These are phyloP conservation scores for Phytophthora multivora DNA, from an alignment of 352 stramenopile species.

Conservation along the genomic window DNA sequence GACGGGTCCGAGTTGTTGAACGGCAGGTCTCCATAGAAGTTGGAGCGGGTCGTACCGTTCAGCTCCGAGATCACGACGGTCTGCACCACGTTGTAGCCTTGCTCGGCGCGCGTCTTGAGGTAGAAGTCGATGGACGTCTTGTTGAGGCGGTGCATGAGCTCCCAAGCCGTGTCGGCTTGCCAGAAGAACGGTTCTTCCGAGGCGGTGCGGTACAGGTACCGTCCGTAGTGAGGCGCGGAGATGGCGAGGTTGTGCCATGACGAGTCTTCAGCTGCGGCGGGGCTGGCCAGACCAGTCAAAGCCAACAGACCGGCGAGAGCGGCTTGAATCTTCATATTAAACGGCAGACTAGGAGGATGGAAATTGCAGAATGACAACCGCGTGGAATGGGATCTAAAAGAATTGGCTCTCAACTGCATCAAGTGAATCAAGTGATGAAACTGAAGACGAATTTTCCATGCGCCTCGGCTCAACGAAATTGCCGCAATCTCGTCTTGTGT, in stretches of 20 bases:
- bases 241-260: not conserved
- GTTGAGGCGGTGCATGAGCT: not conserved
- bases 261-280: not conserved
- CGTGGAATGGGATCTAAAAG: too few relatives aligned
- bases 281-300: not conserved
- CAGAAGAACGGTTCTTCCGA: not conserved
- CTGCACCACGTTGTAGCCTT: not conserved
- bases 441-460: too few relatives aligned
- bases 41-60: not conserved
- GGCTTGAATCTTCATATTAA: not conserved
- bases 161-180: not conserved
- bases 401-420: too few relatives aligned
- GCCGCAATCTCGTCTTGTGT: not conserved
- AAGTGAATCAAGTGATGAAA: too few relatives aligned
- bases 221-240: not conserved
- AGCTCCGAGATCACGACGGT: not conserved
- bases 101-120: not conserved
- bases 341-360: not conserved
- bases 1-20: not conserved
- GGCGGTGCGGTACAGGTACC: not conserved
- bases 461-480: too few relatives aligned
- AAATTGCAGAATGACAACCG: not conserved
- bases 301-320: not conserved
- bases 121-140: not conserved
- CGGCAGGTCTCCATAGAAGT: not conserved